These are phyloP conservation scores for Arabidopsis lyrata DNA, from an alignment of 441 rosid species.

Conservation along the genomic window DNA sequence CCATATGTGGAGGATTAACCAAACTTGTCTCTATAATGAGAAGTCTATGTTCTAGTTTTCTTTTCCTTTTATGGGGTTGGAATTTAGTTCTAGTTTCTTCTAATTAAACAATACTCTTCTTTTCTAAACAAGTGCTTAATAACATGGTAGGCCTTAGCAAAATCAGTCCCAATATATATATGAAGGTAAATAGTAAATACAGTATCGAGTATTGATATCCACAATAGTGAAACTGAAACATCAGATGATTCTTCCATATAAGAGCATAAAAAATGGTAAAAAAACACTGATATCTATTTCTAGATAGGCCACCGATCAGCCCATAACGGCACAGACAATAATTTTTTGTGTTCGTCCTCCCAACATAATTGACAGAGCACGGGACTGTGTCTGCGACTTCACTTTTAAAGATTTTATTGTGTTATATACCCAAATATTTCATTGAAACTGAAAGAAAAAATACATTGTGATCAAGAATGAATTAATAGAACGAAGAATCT, in stretches of 20 bases:
- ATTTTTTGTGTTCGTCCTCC: neutral
- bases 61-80: too few species aligned
- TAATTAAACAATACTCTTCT: too few species aligned
- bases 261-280: neutral
- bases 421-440: neutral
- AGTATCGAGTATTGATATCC: too few species aligned
- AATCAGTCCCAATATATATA: too few species aligned
- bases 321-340: neutral
- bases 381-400: neutral
- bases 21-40: conserved; percentile 1
- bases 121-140: too few species aligned
- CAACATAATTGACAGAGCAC: neutral
- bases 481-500: neutral
- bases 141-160: neutral
- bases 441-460: neutral
- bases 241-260: neutral
- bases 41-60: neutral
- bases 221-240: neutral
- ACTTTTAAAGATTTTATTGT: neutral
- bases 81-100: too few species aligned
- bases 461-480: neutral
- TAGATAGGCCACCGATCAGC: neutral
- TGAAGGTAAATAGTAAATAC: too few species aligned
- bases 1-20: conserved; percentile 27
- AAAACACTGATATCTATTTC: neutral